Base-by-base conservation (phyloP, 345 rosid species). In the Salix udensis region DNA sequence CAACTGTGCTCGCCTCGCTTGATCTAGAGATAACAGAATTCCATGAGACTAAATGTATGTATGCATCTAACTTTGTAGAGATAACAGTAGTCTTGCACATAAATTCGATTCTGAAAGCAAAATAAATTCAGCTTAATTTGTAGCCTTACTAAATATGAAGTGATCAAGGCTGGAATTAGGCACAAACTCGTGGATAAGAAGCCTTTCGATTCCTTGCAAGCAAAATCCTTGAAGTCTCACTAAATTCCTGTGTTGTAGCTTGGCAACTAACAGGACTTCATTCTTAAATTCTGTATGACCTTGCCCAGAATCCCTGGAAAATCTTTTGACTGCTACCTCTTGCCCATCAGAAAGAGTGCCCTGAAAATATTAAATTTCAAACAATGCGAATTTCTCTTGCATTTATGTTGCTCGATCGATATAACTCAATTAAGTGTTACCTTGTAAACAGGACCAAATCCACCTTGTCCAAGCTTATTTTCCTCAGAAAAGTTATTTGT, bases 171-270 rank as follows among this genome's bases (percentile, higher is more conserved):
- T 86, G 0, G 66, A 31, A 39, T 86, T 86, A 5, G 88, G 86
- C 69, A 83, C 58, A 18, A 74, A 85, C 79, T 88, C 79, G 4
- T 83, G 86, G 46, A 86, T 68, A 9, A 88, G 83, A 67, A 88
- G 84, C 70, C 82, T 83, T 61, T 86, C 88, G 6, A 44, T 76
- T 26, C 80, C 78, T 69, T 78, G 42, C 60, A 86, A 50, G 79
- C 76, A 86, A 48, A 86, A 88, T 11, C 87, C 86, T 0, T 68
- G 75, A 5, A 88, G 88, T 75, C 78, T 85, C 0, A 82, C 88
- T 6, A 88, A 74, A 61, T 85, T 86, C 26, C 86, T 19, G 50
- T 85, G 88, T 7, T 84, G 81, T 65, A 87, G 88, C 62, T 68
- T 82, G 67, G 85, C 84, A 30, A 85, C 69, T 14, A 84, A 71